These are phyloP conservation scores for Aquilaria sinensis DNA, from an alignment of 345 rosid genomes.

Conservation along the genomic window DNA sequence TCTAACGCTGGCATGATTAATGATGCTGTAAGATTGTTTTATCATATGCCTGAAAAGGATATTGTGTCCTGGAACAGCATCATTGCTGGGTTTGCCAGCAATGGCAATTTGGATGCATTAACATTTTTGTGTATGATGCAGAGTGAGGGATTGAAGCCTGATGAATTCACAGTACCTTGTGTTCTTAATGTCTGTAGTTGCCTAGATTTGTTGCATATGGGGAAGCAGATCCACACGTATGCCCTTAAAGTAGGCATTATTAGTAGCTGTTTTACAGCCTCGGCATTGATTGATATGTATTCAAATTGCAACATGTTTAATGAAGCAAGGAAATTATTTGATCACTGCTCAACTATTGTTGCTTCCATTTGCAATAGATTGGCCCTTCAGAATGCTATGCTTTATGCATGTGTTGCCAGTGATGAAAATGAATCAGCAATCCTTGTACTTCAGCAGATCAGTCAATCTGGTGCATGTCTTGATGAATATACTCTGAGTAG, in stretches of 20 bases:
- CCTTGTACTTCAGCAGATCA: slow-evolving; percentile 32
- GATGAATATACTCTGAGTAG: slow-evolving; percentile 63
- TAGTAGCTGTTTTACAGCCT: slow-evolving; percentile 40
- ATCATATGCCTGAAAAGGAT: slow-evolving; percentile 39
- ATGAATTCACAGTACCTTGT: slow-evolving; percentile 61
- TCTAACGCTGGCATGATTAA: slow-evolving; percentile 53
- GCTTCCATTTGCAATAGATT: slow-evolving; percentile 15
- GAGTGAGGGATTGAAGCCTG: slow-evolving; percentile 45
- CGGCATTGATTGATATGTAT: slow-evolving; percentile 71
- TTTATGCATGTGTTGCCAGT: slow-evolving; percentile 48
- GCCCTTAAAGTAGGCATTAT: slow-evolving; percentile 46
- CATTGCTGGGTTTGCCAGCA: slow-evolving; percentile 58
- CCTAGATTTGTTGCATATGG: slow-evolving; percentile 33
- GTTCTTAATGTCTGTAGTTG: slow-evolving; percentile 49
- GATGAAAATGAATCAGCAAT: slow-evolving; percentile 40
- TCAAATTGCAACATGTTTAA: slow-evolving; percentile 41
- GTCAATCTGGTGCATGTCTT: slow-evolving; percentile 28
- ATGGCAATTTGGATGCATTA: slow-evolving; percentile 39
- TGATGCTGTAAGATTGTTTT: slow-evolving; percentile 51
- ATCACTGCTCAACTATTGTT: slow-evolving; percentile 10
- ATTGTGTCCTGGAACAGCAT: slow-evolving; percentile 65
- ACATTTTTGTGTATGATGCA: slow-evolving; percentile 55
- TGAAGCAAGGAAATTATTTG: slow-evolving; percentile 37
- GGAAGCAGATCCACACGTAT: slow-evolving; percentile 54
- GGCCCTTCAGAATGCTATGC: slow-evolving; percentile 58